Conservation (phyloP, 2,329 filamentous ascomycete genomes). For the Ceratocystiopsis minuta region DNA sequence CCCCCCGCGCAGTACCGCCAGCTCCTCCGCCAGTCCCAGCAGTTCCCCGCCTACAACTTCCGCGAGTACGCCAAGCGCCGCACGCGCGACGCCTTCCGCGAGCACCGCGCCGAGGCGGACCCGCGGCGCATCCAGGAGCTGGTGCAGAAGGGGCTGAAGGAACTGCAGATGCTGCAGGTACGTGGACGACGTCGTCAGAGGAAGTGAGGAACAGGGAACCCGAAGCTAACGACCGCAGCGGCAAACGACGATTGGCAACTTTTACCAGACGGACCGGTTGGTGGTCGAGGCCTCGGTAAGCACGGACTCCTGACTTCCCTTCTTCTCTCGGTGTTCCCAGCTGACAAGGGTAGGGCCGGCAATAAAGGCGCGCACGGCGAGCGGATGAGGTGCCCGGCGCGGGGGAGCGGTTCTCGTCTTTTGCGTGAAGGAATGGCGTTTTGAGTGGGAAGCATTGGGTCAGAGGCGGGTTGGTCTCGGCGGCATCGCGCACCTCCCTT, state of each 20-base stretch:
- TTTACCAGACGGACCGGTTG: slow-evolving; percentile 79
- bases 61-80: slow-evolving; percentile 86
- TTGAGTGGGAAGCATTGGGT: no score
- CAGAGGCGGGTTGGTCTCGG: no score
- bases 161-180: slow-evolving; percentile 83
- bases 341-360: not conserved
- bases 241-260: slow-evolving; percentile 87
- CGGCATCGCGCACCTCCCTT: no score
- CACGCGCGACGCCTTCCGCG: slow-evolving; percentile 78
- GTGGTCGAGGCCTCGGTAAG: slow-evolving; percentile 55
- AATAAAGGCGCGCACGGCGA: slow-evolving; percentile 1
- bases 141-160: slow-evolving; percentile 71
- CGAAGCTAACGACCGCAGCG: slow-evolving; percentile 30
- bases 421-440: no score
- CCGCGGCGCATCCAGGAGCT: slow-evolving; percentile 67
- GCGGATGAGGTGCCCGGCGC: not conserved
- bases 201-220: slow-evolving; percentile 5
- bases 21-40: slow-evolving; percentile 64
- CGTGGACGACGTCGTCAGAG: not conserved
- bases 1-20: slow-evolving; percentile 57
- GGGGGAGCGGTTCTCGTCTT: no score
- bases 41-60: slow-evolving; percentile 95
- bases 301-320: not conserved
- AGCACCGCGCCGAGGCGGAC: slow-evolving; percentile 57
- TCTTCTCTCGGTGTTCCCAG: not conserved